phyloP scores from a whole-genome alignment of 2,329 filamentous ascomycete species.

The Fusarium chlamydosporum region DNA sequence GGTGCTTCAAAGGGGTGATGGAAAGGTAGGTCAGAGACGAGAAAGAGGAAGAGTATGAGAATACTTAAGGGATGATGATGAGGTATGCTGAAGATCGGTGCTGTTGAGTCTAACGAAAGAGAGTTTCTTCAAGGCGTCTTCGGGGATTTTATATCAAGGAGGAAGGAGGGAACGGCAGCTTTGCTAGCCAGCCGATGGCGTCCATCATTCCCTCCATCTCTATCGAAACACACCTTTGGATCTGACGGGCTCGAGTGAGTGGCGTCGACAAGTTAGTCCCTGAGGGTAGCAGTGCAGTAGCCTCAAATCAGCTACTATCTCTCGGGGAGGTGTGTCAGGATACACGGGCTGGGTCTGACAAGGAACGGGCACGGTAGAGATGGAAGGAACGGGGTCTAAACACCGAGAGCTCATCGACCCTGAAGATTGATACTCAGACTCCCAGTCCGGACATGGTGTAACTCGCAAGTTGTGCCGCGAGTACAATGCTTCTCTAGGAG shows the following conservation, averaged over 20 bases:
- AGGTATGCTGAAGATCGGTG: slow-evolving; percentile 16
- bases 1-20: neutral
- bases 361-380: neutral
- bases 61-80: neutral
- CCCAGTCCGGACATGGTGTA: slow-evolving; percentile 25
- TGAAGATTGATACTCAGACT: slow-evolving; percentile 26
- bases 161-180: slow-evolving; percentile 7
- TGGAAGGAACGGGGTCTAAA: slow-evolving; percentile 13
- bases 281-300: slow-evolving; percentile 26
- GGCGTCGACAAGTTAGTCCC: slow-evolving; percentile 19
- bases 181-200: slow-evolving; percentile 1
- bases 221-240: slow-evolving; percentile 30
- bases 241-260: slow-evolving; percentile 15
- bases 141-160: slow-evolving; percentile 37
- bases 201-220: slow-evolving; percentile 24
- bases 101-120: slow-evolving; percentile 9
- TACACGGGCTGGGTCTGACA: neutral
- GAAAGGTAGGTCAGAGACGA: neutral
- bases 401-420: neutral
- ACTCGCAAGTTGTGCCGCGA: slow-evolving; percentile 16
- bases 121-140: slow-evolving; percentile 21
- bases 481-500: slow-evolving; percentile 18
- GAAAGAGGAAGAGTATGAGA: neutral
- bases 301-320: slow-evolving; percentile 9
- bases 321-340: slow-evolving; percentile 13